Base-by-base conservation (phyloP, 768 basidiomycete genomes). In the Mycena vulgaris region DNA sequence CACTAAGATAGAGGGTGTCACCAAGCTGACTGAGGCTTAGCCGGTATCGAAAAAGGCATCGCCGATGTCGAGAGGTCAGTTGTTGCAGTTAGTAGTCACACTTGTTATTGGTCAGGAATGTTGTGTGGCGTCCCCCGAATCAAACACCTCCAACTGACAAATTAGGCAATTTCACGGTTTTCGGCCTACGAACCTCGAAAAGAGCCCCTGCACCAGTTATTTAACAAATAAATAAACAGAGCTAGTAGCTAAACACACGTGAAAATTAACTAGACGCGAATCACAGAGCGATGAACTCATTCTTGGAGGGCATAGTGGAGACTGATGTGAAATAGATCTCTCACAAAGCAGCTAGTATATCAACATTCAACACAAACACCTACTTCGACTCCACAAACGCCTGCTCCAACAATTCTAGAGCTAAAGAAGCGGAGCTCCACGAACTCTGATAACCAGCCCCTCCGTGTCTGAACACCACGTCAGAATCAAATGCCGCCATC, bases 371-470 rank as follows among this genome's bases (percentile, higher is more conserved):
- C 33, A 42, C 53, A 23, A 59, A 28, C 31, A 25, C 30, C 53
- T 59, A 61, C 59, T 61, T 47, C 61, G 48, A 56, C 71, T 75
- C 51, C 23, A 68, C 61, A 35, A 89, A 71, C 13, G 83, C 84
- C 21, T 77, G 77, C 62, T 89, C 84, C 63, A 91, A 76, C 6
- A 92, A 73, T 28, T 79, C 77, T 21, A 89, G 70, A 0, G 86
- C 89, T 16, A 84, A 80, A 5, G 80, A 80, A 10, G 92, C 91
- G 3, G 86, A 89, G 0, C 89, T 90, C 91, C 90, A 92, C 0
- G 90, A 90, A 5, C 88, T 84, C 67, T 89, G 88, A 70, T 86
- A 93, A 2, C 90, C 91, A 69, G 84, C 85, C 10, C 90, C 89
- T 5, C 86, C 85, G 74, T 92, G 91, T 40, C 90, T 90, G 27